Evolutionary conservation across 345 rosid genomes (phyloP), one percentile per base, ranked within the genome.

Genomic region (Acer negundo): DNA sequence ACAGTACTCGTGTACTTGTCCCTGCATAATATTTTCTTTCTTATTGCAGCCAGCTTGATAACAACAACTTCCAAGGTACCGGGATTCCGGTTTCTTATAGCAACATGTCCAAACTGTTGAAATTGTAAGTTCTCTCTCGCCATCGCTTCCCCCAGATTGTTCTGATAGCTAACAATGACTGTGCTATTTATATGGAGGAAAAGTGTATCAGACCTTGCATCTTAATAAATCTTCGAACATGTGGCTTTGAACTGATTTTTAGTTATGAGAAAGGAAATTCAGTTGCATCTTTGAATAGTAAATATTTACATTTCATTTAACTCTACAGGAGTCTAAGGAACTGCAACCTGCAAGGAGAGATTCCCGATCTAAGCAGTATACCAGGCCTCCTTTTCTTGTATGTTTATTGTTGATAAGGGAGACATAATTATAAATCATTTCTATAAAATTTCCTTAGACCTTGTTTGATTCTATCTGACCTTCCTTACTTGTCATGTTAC

Each of bases 51-150:
- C 99, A 95, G 75, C 85, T 90, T 64, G 99, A 95, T 81, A 93
- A 93, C 83, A 95, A 93, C 90, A 81, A 91, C 83, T 95, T 95
- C 47, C 86, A 87, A n/a, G 96, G 97, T 75, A 79, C 81, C 51
- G 51, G 85, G n/a, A 95, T 93, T 82, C 99, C 98, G 70, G 81
- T 23, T 65, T 85, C 98, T 74, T 95, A 90, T 72, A 81, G 85
- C 62, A 90, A 85, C 87, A 91, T 93, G 93, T 78, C 93, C 69
- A 89, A 85, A 69, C 82, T 95, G 80, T 74, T 90, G 86, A 95
- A 95, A 77, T 31, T 95, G 99, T 95, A 91, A 93, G 98, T 89
- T 55, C 35, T 78, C 26, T 56, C 51, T 31, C 6, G 6, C n/a
- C 61, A 47, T 72, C 17, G 20, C 49, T 28, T 19, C 35, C 26